phyloP scores from a whole-genome alignment of 257 asterid species.

The Knoxia roxburghii region DNA sequence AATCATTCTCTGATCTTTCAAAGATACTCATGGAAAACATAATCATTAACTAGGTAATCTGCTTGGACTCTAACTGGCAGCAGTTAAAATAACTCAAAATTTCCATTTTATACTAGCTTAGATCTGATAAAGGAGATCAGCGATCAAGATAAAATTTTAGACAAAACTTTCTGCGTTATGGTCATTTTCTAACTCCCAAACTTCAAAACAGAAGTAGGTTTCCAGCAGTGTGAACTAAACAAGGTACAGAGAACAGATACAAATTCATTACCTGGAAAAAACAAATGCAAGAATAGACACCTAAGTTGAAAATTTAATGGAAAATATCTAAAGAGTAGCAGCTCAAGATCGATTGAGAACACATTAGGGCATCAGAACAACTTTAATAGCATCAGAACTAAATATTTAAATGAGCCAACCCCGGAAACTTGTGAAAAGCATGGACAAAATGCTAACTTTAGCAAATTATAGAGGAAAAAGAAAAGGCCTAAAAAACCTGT shows the following conservation, averaged over 20 bases:
- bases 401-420: background rate
- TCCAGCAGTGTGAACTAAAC: background rate
- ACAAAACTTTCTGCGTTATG: too few species aligned
- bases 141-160: too few species aligned
- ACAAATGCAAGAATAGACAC: background rate
- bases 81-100: background rate
- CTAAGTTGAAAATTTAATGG: background rate
- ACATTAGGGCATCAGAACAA: background rate
- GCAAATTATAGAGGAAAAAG: background rate
- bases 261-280: background rate
- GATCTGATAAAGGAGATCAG: too few species aligned
- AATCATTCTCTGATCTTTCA: background rate
- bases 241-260: background rate
- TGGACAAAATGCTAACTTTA: background rate
- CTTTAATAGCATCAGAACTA: background rate
- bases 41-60: background rate
- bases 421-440: background rate
- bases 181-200: background rate
- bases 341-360: background rate
- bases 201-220: background rate
- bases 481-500: constrained; percentile 46
- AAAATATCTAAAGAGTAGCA: background rate
- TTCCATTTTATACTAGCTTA: background rate
- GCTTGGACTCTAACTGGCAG: background rate
- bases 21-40: background rate